These are phyloP conservation scores for Rhododendron mucronatum DNA, from an alignment of 148 eudicot species.

Conservation along the genomic window DNA sequence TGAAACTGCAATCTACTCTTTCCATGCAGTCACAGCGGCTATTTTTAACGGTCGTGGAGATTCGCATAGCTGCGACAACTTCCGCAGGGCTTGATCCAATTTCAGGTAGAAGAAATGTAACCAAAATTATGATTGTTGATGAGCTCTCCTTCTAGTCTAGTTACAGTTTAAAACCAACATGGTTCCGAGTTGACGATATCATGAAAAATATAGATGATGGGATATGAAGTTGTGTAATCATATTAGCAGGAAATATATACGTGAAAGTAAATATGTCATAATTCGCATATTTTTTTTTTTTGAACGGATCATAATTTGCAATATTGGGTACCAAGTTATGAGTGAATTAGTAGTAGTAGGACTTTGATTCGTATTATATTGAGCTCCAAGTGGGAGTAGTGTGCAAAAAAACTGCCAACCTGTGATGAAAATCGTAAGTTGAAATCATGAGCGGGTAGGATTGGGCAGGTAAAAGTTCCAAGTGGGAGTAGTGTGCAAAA, in stretches of 20 bases:
- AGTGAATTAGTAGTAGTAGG: no score
- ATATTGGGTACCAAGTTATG: background rate
- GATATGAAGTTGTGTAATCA: background rate
- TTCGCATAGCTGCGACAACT: background rate
- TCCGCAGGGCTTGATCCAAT: background rate
- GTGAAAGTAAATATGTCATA: background rate
- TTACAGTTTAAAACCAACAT: background rate
- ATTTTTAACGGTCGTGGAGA: background rate
- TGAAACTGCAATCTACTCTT: background rate
- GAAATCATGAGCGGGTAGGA: no score
- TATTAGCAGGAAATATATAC: background rate
- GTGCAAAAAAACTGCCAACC: no score
- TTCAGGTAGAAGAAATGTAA: background rate
- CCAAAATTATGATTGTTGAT: background rate
- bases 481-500: no score
- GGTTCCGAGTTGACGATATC: constrained; percentile 2
- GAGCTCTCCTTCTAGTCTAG: background rate
- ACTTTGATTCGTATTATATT: no score
- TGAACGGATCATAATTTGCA: background rate
- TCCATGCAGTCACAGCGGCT: background rate
- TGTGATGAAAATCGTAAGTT: no score
- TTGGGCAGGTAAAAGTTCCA: no score
- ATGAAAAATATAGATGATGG: background rate
- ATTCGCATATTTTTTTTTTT: no score
- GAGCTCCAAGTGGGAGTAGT: no score